phyloP scores from a whole-genome alignment of 2,329 filamentous ascomycete genomes.

The Fusarium floridanum region DNA sequence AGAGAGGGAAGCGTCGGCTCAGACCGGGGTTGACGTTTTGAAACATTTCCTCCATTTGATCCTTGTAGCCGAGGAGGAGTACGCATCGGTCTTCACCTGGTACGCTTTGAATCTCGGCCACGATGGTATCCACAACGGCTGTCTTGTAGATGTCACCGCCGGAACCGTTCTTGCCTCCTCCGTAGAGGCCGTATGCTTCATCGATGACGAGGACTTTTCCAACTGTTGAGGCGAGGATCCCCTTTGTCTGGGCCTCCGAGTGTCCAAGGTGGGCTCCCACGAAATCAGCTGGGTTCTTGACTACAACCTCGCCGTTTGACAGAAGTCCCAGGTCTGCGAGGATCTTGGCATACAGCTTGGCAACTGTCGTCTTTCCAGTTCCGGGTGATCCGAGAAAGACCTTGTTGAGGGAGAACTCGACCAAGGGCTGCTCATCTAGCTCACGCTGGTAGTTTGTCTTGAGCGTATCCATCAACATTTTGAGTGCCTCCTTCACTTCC shows the following conservation, averaged over 20 bases:
- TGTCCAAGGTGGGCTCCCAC: constrained; percentile 72
- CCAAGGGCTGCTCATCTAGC: constrained; percentile 67
- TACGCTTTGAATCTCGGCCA: constrained; percentile 77
- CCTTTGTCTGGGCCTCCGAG: constrained; percentile 80
- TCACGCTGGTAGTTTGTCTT: constrained; percentile 76
- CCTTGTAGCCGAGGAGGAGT: constrained; percentile 77
- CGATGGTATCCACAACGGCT: constrained; percentile 80
- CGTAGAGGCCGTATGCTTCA: constrained; percentile 78
- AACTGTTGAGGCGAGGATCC: constrained; percentile 72
- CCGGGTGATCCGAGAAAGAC: constrained; percentile 80
- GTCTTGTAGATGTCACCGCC: constrained; percentile 63
- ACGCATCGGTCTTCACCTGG: constrained; percentile 81
- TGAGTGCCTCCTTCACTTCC: constrained; percentile 72
- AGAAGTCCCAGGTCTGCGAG: constrained; percentile 76
- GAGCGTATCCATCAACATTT: constrained; percentile 70
- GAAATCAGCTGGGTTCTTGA: constrained; percentile 82
- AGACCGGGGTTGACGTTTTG: constrained; percentile 81
- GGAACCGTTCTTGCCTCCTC: constrained; percentile 51
- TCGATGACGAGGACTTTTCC: constrained; percentile 87
- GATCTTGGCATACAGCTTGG: constrained; percentile 78
- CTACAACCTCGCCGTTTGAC: constrained; percentile 77
- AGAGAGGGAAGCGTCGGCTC: constrained; percentile 73
- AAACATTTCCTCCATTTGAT: constrained; percentile 79
- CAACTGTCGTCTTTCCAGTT: constrained; percentile 82
- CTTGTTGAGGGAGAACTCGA: constrained; percentile 74